These are phyloP conservation scores for Lycium ferocissimum DNA, from an alignment of 257 asterid species.

Conservation along the genomic window DNA sequence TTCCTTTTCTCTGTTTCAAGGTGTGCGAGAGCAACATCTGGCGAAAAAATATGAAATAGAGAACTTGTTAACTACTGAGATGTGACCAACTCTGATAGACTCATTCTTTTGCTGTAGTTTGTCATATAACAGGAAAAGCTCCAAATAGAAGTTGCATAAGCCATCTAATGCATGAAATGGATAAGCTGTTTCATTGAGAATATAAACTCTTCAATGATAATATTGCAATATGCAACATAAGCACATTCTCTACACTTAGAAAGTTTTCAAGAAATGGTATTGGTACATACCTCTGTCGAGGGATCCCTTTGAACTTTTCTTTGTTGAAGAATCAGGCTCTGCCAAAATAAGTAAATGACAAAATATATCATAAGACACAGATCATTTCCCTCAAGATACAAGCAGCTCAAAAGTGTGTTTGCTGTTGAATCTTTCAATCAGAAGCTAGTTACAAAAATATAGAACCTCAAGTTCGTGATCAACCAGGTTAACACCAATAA, in stretches of 20 bases:
- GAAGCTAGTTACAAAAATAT: not conserved
- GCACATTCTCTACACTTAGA: not conserved
- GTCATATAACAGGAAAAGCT: not conserved
- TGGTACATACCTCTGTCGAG: constrained; percentile 70
- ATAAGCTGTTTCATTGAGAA: not conserved
- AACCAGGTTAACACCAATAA: not conserved
- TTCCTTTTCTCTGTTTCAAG: constrained; percentile 65
- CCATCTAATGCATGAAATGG: not conserved
- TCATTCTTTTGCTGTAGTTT: not conserved
- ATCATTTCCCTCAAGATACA: not conserved
- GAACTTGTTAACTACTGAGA: not conserved
- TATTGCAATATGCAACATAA: not conserved
- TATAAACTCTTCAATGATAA: not conserved
- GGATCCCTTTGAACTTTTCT: constrained; percentile 66
- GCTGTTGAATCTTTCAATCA: not conserved
- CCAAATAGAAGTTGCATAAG: not conserved
- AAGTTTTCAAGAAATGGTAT: constrained; percentile 20
- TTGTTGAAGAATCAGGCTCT: constrained; percentile 52
- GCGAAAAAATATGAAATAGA: not conserved
- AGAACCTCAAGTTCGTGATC: not conserved
- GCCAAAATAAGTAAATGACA: constrained; percentile 32
- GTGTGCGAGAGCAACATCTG: constrained; percentile 79
- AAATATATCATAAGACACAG: not conserved
- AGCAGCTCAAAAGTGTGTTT: not conserved
- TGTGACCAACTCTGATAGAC: constrained; percentile 16